Base-by-base conservation (phyloP, 2,329 filamentous ascomycete genomes). In the Esteya vermicola region DNA sequence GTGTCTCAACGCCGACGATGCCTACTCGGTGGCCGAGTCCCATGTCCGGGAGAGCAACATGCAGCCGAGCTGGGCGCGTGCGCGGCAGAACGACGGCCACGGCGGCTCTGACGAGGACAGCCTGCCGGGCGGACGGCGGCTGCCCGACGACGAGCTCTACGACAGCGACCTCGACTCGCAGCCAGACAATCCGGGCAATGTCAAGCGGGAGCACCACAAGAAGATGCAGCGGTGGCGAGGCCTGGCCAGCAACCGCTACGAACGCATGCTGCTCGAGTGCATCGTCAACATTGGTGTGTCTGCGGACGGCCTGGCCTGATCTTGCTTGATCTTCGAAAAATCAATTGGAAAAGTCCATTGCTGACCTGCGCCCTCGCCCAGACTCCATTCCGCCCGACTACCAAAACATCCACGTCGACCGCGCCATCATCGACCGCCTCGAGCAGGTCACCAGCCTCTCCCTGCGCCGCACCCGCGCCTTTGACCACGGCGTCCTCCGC, bases 401-500 rank as follows among this genome's bases (percentile, higher is more conserved):
- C 19, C 6, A 34, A n/a, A 23, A 34, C 33, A 34, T 34, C 8
- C 9, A 16, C 9, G 12, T 32, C 14, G 14, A 13, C 4, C 12
- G 14, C 6, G 12, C 30, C 30, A 32, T 32, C 30, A 18, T 18
- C 30, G 12, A n/a, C 4, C 30, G n/a, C 12, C 30, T 32, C 8
- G 30, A 32, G 30, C 30, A n/a, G 12, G 30, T 32, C 14, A 32
- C 30, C 14, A n/a, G 18, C 14, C 30, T 12, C 14, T 32, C 30
- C 30, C 9, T n/a, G 30, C 12, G 18, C 14, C 30, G 30, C 9
- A 9, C n/a, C 30, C 12, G 18, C 6, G 47, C 42, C 10, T 51
- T 51, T 37, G 20, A 25, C 33, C 40, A 45, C 27, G 51, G 51
- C 19, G 39, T 52, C 12, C 47, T 52, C n/a, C n/a, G 26, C 2